Evolutionary conservation across 2,329 filamentous ascomycete species (phyloP).

Genomic region (Paecilomyces variotii): DNA sequence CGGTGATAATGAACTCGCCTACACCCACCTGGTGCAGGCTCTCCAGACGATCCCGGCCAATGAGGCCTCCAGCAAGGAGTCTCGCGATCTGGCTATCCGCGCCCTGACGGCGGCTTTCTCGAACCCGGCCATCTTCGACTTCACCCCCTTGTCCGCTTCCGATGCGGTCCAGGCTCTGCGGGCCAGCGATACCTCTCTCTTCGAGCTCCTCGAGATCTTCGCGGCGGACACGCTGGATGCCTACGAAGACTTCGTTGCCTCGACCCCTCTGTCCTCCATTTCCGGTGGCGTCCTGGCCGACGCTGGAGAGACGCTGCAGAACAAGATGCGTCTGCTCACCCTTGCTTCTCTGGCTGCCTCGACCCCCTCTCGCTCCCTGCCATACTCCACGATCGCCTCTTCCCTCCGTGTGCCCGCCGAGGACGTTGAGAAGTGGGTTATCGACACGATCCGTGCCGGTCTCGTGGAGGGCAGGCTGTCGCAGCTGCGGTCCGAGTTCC

Average conservation of each 20-base stretch:
- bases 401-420: conserved; percentile 73
- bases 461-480: conserved; percentile 95
- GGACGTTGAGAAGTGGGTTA: conserved; percentile 97
- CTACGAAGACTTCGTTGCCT: conserved; percentile 86
- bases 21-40: conserved; percentile 65
- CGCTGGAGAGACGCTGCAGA: conserved; percentile 68
- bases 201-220: conserved; percentile 91
- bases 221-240: conserved; percentile 89
- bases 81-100: conserved; percentile 53
- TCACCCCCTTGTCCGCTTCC: conserved; percentile 61
- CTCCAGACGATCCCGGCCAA: conserved; percentile 64
- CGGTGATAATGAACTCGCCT: conserved; percentile 68
- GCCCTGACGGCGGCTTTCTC: conserved; percentile 61
- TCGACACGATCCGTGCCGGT: conserved; percentile 92
- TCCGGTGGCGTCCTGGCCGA: conserved; percentile 78
- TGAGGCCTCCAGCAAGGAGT: conserved; percentile 46
- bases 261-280: conserved; percentile 46
- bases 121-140: conserved; percentile 61
- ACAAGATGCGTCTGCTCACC: conserved; percentile 94
- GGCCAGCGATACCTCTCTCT: conserved; percentile 75
- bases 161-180: conserved; percentile 78
- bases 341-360: conserved; percentile 82
- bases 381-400: conserved; percentile 76
- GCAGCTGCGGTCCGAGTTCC: conserved; percentile 85
- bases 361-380: conserved; percentile 74